Conservation (phyloP, 768 basidiomycete species). For the Lactarius hengduanensis region DNA sequence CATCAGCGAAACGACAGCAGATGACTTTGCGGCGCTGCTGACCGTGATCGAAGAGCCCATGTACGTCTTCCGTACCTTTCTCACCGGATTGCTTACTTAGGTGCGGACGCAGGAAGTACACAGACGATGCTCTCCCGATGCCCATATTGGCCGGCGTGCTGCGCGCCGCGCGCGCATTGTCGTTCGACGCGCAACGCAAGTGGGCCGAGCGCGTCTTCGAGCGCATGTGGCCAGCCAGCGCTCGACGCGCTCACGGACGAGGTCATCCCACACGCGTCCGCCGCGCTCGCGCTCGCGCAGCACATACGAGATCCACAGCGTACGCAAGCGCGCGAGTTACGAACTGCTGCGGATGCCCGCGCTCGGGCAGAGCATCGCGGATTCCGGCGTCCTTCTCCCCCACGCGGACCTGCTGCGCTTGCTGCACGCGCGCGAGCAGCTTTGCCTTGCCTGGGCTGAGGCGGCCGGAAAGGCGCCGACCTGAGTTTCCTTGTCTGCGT, state of each 20-base stretch:
- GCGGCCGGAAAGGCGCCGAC: constrained; percentile 29
- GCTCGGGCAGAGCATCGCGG: constrained; percentile 32
- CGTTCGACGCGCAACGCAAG: constrained; percentile 34
- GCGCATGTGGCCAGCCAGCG: constrained; percentile 35
- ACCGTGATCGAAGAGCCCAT: constrained; percentile 36
- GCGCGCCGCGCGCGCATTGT: constrained; percentile 38
- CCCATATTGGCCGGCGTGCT: constrained; percentile 36
- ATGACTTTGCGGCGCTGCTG: constrained; percentile 39
- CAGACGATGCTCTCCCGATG: constrained; percentile 34
- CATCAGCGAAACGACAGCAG: constrained; percentile 31
- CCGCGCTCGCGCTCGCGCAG: constrained; percentile 38
- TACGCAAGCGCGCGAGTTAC: constrained; percentile 42
- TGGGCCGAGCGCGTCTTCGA: constrained; percentile 36
- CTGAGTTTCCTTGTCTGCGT: constrained; percentile 24
- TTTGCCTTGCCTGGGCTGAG: constrained; percentile 30
- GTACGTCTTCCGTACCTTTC: constrained; percentile 31
- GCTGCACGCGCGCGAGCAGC: constrained; percentile 30
- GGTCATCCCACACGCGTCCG: constrained; percentile 32
- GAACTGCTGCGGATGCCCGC: constrained; percentile 38
- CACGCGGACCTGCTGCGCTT: constrained; percentile 31
- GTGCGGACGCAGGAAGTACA: constrained; percentile 30
- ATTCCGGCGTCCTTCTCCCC: constrained; percentile 8
- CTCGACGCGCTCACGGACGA: constrained; percentile 29
- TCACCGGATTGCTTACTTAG: not conserved
- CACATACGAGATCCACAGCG: constrained; percentile 30